Conservation (phyloP, 257 asterid species). For the Fraxinus anomala region DNA sequence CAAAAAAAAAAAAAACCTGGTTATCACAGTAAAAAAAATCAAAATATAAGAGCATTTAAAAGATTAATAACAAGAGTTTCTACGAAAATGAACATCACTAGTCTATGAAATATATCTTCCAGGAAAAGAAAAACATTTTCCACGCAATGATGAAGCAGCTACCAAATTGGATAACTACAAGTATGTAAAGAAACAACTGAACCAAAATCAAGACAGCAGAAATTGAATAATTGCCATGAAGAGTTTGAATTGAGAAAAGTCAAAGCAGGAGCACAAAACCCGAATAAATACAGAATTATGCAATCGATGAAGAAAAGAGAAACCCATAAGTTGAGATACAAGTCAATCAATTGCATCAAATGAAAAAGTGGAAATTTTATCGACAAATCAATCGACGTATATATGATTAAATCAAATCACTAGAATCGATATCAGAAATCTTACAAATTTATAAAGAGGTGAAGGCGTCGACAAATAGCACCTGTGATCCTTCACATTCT, state of each 20-base stretch:
- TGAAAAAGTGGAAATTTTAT: neutral
- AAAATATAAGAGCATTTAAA: neutral
- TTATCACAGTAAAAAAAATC: neutral
- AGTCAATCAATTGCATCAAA: neutral
- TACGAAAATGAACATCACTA: neutral
- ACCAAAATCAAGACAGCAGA: neutral
- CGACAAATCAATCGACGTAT: neutral
- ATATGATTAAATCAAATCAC: neutral
- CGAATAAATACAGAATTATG: neutral
- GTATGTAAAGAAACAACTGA: neutral
- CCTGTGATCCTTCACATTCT: slow-evolving; percentile 22
- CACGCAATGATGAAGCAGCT: neutral
- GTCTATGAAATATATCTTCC: neutral
- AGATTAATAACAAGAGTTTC: neutral
- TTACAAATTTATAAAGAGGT: slow-evolving; percentile 32
- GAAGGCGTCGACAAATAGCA: slow-evolving; percentile 32
- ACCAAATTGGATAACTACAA: neutral
- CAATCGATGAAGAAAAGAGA: neutral
- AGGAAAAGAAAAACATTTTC: neutral
- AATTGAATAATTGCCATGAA: neutral
- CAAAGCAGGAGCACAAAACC: neutral
- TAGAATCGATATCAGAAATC: neutral
- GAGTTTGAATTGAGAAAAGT: slow-evolving; percentile 1
- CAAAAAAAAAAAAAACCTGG: neutral
- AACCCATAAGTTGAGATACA: neutral